Evolutionary conservation across 208 protist species (phyloP), one percentile per base, ranked within the genome.

Genomic region (Crithidia mellificae): DNA sequence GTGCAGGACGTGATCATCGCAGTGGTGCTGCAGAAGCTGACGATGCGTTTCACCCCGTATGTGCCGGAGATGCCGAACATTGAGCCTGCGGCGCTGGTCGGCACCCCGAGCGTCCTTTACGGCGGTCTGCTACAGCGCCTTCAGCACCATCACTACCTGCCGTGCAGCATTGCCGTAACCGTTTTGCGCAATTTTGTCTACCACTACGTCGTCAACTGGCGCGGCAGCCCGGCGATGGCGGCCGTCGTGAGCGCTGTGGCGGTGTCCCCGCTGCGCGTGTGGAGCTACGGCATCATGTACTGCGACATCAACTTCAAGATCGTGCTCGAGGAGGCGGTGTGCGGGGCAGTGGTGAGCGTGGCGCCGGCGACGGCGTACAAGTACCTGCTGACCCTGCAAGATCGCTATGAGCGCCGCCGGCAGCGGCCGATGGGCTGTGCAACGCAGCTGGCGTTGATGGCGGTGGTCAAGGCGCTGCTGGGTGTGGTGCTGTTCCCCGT

Each of bases 171-270:
- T 20, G 38, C 38, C 57, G 65, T 72, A 2, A 55, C 62, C 12
- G 61, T 94, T 1, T 29, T 86, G 41, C 75, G 80, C 36, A 82
- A 88, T 71, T 25, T 88, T 2, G 38, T 92, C 25, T 94, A 94
- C 66, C 89, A 94, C 56, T 63, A 66, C 38, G 25, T 83, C 27
- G 65, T 85, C 14, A 25, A 36, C 27, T 58, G 56, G 43, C 53
- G n/a, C 24, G 50, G 54, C 46, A 68, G 57, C 17, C 84, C 84
- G 14, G 65, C 38, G 17, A 20, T 90, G 25, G 80, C 82, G n/a
- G 58, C 62, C 19, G 53, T 84, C 27, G 24, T 85, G 17, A 70
- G 77, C 24, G 68, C 84, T 8, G 50, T 88, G 29, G 52, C 66
- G n/a, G 63, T 72, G 29, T 41, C 84, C 7, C 89, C 89, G 14